Evolutionary conservation across 1,284 basidiomycete species (phyloP).

Genomic region (Xerocomus amazonicus): DNA sequence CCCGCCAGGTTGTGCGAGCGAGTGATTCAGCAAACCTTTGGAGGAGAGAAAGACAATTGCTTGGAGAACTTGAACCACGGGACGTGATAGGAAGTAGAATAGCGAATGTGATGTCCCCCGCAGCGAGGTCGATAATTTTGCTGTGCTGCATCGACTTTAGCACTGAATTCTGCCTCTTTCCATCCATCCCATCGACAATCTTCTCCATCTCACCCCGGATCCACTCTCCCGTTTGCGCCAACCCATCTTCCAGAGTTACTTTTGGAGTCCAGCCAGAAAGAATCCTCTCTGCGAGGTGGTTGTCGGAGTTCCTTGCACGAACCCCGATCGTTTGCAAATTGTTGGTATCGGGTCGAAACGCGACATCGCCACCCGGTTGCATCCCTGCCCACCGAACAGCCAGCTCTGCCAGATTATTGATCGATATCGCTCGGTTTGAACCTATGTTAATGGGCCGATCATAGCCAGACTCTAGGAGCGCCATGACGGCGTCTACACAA

Average conservation of each 20-base stretch:
- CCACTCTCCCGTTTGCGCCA: constrained; percentile 46
- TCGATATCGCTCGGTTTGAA: constrained; percentile 43
- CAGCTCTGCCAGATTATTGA: constrained; percentile 43
- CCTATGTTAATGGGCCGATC: constrained; percentile 48
- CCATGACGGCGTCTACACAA: constrained; percentile 46
- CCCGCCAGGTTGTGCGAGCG: constrained; percentile 43
- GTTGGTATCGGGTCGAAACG: constrained; percentile 27
- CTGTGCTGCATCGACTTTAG: constrained; percentile 33
- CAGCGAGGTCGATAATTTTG: constrained; percentile 37
- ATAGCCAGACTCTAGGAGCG: constrained; percentile 39
- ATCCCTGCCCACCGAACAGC: constrained; percentile 38
- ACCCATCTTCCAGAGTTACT: constrained; percentile 42
- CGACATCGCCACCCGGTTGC: constrained; percentile 24
- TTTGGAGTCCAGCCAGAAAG: constrained; percentile 44
- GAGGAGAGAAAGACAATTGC: constrained; percentile 42
- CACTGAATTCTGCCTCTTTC: constrained; percentile 6
- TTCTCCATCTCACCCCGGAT: constrained; percentile 39
- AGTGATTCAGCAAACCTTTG: constrained; percentile 43
- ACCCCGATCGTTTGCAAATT: constrained; percentile 44
- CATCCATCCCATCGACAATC: constrained; percentile 12
- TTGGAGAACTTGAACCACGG: constrained; percentile 34
- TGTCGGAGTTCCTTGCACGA: constrained; percentile 50
- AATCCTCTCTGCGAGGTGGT: constrained; percentile 33
- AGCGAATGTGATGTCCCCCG: constrained; percentile 42
- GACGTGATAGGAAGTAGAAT: constrained; percentile 59